phyloP scores from a whole-genome alignment of 202 grass and related monocot species.

The Setaria italica region DNA sequence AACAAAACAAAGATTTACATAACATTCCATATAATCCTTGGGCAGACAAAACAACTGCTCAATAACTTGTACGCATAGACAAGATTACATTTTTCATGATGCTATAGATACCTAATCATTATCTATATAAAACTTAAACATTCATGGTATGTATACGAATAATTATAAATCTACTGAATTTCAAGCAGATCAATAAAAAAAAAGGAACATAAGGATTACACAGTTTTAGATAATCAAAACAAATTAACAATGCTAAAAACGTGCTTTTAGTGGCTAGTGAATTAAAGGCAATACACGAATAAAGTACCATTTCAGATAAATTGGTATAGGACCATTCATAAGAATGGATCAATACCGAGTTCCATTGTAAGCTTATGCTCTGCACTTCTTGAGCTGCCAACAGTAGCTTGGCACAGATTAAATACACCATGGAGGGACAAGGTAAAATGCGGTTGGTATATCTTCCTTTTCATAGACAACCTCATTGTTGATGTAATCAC shows the following conservation, averaged over 20 bases:
- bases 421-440: constrained; percentile 56
- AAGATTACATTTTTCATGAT: too few relatives aligned
- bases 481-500: constrained; percentile 81
- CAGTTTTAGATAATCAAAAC: background rate
- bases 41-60: background rate
- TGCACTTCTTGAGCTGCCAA: constrained; percentile 57
- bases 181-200: constrained; percentile 6
- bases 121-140: background rate
- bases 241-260: background rate
- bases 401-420: constrained; percentile 48
- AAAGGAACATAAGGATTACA: background rate
- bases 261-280: background rate
- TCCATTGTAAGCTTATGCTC: constrained; percentile 54
- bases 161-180: constrained; percentile 10
- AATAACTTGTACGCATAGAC: background rate
- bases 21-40: constrained; percentile 8
- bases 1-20: constrained; percentile 34
- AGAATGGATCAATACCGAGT: constrained; percentile 73
- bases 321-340: constrained; percentile 69
- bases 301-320: constrained; percentile 73
- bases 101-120: too few relatives aligned
- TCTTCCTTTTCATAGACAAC: constrained; percentile 91
- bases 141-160: background rate
- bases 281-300: constrained; percentile 24
- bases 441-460: constrained; percentile 89